phyloP scores from a whole-genome alignment of 1,284 basidiomycete species.

The Moesziomyces parantarcticus region DNA sequence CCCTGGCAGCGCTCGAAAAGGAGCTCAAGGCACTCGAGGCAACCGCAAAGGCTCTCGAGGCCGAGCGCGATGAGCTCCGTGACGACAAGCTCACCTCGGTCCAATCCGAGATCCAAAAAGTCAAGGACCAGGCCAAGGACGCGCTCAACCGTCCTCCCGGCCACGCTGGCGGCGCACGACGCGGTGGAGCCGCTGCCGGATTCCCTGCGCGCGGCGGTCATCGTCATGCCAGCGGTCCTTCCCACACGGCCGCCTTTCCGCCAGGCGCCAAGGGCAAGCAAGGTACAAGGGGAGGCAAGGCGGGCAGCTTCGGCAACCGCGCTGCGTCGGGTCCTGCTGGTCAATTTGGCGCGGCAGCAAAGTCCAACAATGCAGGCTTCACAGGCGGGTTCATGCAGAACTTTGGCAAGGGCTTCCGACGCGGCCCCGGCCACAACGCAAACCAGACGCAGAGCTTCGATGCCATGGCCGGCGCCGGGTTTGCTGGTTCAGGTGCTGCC shows the following conservation, averaged over 20 bases:
- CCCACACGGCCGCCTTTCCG: conserved; percentile 13
- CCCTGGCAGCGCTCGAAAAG: conserved; percentile 40
- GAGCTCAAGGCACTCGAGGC: conserved; percentile 38
- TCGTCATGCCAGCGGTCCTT: conserved; percentile 37
- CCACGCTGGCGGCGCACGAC: conserved; percentile 10
- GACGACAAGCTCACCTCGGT: conserved; percentile 37
- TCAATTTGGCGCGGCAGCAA: conserved; percentile 18
- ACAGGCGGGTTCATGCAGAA: conserved; percentile 44
- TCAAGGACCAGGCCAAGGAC: conserved; percentile 37
- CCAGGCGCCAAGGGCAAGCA: conserved; percentile 28
- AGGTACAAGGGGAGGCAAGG: conserved; percentile 32
- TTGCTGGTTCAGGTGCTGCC: conserved; percentile 10
- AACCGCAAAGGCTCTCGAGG: conserved; percentile 24
- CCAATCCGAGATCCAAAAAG: conserved; percentile 38
- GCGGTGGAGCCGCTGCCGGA: conserved; percentile 25
- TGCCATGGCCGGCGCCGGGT: conserved; percentile 18
- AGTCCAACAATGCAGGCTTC: conserved; percentile 18
- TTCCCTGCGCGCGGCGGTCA: conserved; percentile 34
- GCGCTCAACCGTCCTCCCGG: conserved; percentile 20
- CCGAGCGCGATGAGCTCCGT: conserved; percentile 40
- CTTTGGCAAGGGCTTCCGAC: conserved; percentile 43
- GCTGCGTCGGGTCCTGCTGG: conserved; percentile 39
- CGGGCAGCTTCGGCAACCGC: conserved; percentile 29
- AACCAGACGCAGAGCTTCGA: conserved; percentile 25
- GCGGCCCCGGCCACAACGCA: conserved; percentile 20